Base-by-base conservation (phyloP, 2,329 filamentous ascomycete species). In the Thielaviopsis euricoi region DNA sequence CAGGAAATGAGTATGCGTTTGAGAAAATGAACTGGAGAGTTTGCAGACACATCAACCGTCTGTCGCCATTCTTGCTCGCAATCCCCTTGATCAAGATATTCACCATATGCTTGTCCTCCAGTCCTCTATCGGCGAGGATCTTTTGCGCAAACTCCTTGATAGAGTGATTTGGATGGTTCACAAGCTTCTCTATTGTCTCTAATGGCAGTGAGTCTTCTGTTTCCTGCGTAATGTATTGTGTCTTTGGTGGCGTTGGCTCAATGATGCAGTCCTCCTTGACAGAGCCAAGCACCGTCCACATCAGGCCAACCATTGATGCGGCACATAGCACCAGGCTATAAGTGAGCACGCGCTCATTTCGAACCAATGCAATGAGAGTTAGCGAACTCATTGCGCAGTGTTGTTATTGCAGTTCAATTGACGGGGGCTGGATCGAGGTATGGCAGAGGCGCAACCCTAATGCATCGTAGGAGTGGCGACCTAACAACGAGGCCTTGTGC, bases 161-260 rank as follows among this genome's bases (percentile, higher is more conserved):
- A 21, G 85, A 79, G 65, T 80, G 83, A 68, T 83, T 91, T 61
- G 85, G 85, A 67, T 86, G 86, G 55, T 78, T 74, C 13, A 86
- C 72, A 3, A 90, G 75, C 62, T 81, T 85, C 55, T 82, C 74
- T 10, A 90, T 73, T 0, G 86, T 89, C 49, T 77, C 74, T 12
- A 82, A 66, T 59, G 82, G 79, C 49, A 89, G 73, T 1, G 84
- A 79, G 65, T 89, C 85, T 65, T 89, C 85, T 1, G 84, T 87
- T 23, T 85, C 81, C 67, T 89, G 83, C 15, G 82, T 86, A 62
- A 88, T 86, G 67, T 87, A 86, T 63, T 84, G 80, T 55, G 85
- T 80, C 66, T 85, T 83, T 40, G 81, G 81, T 60, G 82, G 79
- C 43, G 73, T 66, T 40, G 80, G 77, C 60, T 80, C 81, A 65